Conservation (phyloP, 2,329 filamentous ascomycete species). For the Ascochyta pisi region DNA sequence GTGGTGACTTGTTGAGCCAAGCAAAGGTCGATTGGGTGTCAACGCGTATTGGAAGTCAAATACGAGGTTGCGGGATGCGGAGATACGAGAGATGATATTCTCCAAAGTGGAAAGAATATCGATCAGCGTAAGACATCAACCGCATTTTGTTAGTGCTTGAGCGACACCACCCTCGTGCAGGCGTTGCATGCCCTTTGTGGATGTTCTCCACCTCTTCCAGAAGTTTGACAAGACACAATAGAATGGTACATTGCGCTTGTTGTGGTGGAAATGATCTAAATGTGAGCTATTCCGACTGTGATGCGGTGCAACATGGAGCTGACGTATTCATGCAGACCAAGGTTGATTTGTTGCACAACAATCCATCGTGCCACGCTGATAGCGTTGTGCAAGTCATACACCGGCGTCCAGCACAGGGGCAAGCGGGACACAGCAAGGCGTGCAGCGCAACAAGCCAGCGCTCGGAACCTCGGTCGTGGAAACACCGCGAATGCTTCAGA, state of each 20-base stretch:
- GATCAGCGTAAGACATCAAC: neutral
- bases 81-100: conserved; percentile 1
- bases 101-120: neutral
- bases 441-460: neutral
- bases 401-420: conserved; percentile 7
- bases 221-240: neutral
- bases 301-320: conserved; percentile 11
- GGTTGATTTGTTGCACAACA: neutral
- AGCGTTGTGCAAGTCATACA: conserved; percentile 3
- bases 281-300: conserved; percentile 1
- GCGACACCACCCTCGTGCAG: conserved; percentile 4
- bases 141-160: neutral
- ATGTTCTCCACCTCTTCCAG: conserved; percentile 7
- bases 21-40: neutral
- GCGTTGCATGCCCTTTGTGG: conserved; percentile 2
- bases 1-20: neutral
- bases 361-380: conserved; percentile 9
- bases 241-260: neutral
- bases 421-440: conserved; percentile 7
- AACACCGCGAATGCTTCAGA: neutral
- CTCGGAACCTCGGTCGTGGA: neutral
- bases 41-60: neutral
- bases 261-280: conserved; percentile 7
- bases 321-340: conserved; percentile 1
- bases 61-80: neutral